These are phyloP conservation scores for Plasmodium adleri DNA, from an alignment of 169 alveolate species.

Conservation along the genomic window DNA sequence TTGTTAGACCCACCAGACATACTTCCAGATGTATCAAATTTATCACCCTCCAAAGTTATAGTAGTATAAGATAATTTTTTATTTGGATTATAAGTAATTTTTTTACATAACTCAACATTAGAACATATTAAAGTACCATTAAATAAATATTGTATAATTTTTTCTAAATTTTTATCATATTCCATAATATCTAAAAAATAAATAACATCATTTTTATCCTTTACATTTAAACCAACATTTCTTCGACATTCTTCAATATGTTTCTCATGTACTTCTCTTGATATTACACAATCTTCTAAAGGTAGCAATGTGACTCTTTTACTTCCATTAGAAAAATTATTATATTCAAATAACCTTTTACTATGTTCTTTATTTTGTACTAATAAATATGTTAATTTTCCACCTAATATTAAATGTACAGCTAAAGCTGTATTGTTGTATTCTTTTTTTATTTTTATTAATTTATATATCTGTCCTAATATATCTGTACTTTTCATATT, in stretches of 20 bases:
- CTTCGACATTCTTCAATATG: slow-evolving; percentile 78
- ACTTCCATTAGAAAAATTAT: slow-evolving; percentile 66
- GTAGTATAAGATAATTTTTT: slow-evolving; percentile 85
- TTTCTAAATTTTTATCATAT: slow-evolving; percentile 81
- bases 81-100: slow-evolving; percentile 88
- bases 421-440: slow-evolving; percentile 79
- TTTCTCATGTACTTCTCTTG: slow-evolving; percentile 74
- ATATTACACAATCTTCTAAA: slow-evolving; percentile 78
- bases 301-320: slow-evolving; percentile 85
- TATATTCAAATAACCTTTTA: slow-evolving; percentile 78
- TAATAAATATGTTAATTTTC: slow-evolving; percentile 79
- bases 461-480: slow-evolving; percentile 83
- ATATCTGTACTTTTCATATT: slow-evolving; percentile 55
- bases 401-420: slow-evolving; percentile 80
- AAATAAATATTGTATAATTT: slow-evolving; percentile 88
- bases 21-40: slow-evolving; percentile 92
- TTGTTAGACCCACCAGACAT: slow-evolving; percentile 93
- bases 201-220: slow-evolving; percentile 69
- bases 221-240: slow-evolving; percentile 59
- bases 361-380: slow-evolving; percentile 82
- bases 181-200: slow-evolving; percentile 81
- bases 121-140: slow-evolving; percentile 90
- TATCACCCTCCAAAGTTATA: slow-evolving; percentile 94
- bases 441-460: slow-evolving; percentile 77
- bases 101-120: slow-evolving; percentile 87